phyloP scores from a whole-genome alignment of 2,329 filamentous ascomycete genomes.

The Arthrobotrys conoides region DNA sequence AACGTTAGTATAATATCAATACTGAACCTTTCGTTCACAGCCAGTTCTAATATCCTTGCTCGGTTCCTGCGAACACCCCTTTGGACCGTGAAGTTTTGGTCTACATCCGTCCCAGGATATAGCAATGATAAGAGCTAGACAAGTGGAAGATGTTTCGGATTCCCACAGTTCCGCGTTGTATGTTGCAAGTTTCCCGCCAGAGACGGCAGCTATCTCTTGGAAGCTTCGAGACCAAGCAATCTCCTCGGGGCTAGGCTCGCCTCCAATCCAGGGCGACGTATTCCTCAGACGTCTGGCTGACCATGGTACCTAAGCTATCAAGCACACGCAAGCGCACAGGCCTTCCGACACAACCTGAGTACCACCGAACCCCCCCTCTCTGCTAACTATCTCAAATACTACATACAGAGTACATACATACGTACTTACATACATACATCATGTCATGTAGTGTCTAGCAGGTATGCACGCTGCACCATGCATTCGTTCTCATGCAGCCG shows the following conservation, averaged over 20 bases:
- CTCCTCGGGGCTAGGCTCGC: conserved; percentile 11
- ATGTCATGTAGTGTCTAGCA: conserved; percentile 4
- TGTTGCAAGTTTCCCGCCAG: conserved; percentile 18
- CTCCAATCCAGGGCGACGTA: conserved; percentile 13
- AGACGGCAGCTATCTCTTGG: conserved; percentile 18
- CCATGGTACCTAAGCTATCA: conserved; percentile 8
- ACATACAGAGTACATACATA: neutral
- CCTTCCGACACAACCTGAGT: neutral
- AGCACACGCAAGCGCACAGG: conserved; percentile 19
- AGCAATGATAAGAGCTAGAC: neutral
- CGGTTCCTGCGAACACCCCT: neutral
- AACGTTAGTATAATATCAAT: neutral
- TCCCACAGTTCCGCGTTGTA: conserved; percentile 15
- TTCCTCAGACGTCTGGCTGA: conserved; percentile 12
- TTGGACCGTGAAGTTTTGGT: neutral
- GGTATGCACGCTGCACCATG: conserved; percentile 17
- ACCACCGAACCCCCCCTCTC: conserved; percentile 4
- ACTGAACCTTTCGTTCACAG: neutral
- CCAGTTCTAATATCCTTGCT: neutral
- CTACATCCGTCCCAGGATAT: neutral
- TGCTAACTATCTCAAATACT: conserved; percentile 4
- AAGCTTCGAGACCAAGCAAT: conserved; percentile 29
- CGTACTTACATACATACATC: too few relatives aligned
- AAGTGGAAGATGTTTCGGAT: neutral
- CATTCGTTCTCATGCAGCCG: conserved; percentile 28